These are phyloP conservation scores for Lachnum nothofagi DNA, from an alignment of 2,329 filamentous ascomycete genomes.

Conservation along the genomic window DNA sequence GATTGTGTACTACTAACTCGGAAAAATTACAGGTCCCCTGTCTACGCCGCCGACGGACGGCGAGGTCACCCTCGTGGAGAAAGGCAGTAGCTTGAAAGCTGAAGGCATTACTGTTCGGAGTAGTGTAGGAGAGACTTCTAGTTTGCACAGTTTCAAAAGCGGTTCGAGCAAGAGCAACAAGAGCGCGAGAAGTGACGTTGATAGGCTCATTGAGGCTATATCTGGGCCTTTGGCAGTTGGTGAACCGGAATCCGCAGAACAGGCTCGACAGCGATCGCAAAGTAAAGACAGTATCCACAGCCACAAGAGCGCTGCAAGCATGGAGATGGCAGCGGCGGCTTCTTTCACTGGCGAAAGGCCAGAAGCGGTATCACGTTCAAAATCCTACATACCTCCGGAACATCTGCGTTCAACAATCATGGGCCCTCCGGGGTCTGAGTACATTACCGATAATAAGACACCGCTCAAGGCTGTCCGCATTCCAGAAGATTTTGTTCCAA, in stretches of 20 bases:
- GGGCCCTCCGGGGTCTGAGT: slow-evolving; percentile 38
- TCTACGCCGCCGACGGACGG: slow-evolving; percentile 31
- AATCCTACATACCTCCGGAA: slow-evolving; percentile 21
- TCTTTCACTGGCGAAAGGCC: slow-evolving; percentile 2
- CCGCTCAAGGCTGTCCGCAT: slow-evolving; percentile 43
- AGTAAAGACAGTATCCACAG: slow-evolving; percentile 22
- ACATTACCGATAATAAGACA: slow-evolving; percentile 36
- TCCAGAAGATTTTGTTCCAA: slow-evolving; percentile 37
- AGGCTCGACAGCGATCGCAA: slow-evolving; percentile 14
- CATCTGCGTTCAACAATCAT: slow-evolving; percentile 17
- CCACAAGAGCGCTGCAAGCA: slow-evolving; percentile 17
- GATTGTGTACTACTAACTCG: no score
- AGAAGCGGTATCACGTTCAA: slow-evolving; percentile 15
- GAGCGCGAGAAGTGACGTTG: slow-evolving; percentile 58
- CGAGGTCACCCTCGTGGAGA: slow-evolving; percentile 60
- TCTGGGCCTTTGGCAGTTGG: slow-evolving; percentile 51
- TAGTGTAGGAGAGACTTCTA: slow-evolving; percentile 23
- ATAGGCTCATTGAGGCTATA: slow-evolving; percentile 67
- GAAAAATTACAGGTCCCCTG: no score
- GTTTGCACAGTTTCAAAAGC: slow-evolving; percentile 26
- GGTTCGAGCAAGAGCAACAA: slow-evolving; percentile 30
- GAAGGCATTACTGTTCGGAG: slow-evolving; percentile 15
- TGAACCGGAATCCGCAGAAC: slow-evolving; percentile 32
- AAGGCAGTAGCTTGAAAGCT: slow-evolving; percentile 31
- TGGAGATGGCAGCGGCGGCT: slow-evolving; percentile 6